phyloP scores from a whole-genome alignment of 2,329 filamentous ascomycete species.

The Stemphylium vesicarium region DNA sequence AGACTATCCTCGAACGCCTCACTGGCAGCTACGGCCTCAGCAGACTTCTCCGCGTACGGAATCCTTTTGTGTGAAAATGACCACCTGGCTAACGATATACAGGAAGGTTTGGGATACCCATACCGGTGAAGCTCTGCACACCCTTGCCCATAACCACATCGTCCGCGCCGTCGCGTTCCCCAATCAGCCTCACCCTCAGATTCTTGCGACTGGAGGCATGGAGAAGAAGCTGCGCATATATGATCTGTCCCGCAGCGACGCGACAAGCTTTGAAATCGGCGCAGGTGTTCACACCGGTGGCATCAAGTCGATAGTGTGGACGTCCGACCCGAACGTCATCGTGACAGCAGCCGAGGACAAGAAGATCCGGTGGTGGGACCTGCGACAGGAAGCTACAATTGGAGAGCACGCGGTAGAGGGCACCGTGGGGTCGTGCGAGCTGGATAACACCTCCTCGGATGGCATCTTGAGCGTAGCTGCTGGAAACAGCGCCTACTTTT shows the following conservation, averaged over 20 bases:
- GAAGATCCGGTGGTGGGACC: constrained; percentile 91
- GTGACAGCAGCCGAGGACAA: constrained; percentile 92
- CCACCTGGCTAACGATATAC: constrained; percentile 35
- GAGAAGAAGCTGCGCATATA: constrained; percentile 97
- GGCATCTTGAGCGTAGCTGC: constrained; percentile 87
- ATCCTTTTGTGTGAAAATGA: too few species aligned
- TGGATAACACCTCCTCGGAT: constrained; percentile 68
- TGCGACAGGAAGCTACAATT: constrained; percentile 76
- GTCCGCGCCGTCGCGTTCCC: constrained; percentile 89
- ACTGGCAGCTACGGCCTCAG: constrained; percentile 89
- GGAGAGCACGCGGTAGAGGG: constrained; percentile 81
- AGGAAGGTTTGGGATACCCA: constrained; percentile 98
- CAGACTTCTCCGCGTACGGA: constrained; percentile 89
- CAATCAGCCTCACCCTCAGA: constrained; percentile 73
- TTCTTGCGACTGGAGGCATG: constrained; percentile 90
- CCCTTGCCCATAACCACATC: constrained; percentile 91
- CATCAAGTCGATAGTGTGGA: constrained; percentile 98
- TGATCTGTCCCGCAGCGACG: constrained; percentile 71
- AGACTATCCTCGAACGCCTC: constrained; percentile 86
- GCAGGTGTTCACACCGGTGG: constrained; percentile 80
- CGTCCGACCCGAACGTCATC: constrained; percentile 82
- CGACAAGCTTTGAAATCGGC: constrained; percentile 81
- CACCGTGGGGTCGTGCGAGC: constrained; percentile 88
- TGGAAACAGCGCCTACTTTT: constrained; percentile 94
- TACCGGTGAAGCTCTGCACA: constrained; percentile 85